Evolutionary conservation across 331 rosid genomes (phyloP), one percentile per base, ranked within the genome.

Genomic region (Rhamnella rubrinervis): DNA sequence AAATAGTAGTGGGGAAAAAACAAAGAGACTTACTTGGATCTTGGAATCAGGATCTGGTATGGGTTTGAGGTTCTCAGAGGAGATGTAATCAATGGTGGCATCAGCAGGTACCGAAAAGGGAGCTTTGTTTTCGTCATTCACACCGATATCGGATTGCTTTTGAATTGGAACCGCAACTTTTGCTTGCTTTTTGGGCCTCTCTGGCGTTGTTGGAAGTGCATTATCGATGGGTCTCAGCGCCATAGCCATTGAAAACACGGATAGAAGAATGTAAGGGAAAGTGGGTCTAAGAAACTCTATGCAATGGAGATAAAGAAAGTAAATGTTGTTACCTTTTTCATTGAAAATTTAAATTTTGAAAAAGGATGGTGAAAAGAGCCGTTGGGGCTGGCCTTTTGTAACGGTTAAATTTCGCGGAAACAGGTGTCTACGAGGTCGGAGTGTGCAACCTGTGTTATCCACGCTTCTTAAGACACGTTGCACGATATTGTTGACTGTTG

Each of bases 141-240:
- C 28, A 16, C 64, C 55, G 53, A 59, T 70, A 46, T 72, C 86
- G 18, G 76, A 44, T 61, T 75, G 90, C 6, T 88, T 90, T 35
- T 35, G 80, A 59, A 77, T 55, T 1, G 89, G 71, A 71, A 65
- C 69, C 71, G 79, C 71, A 41, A 84, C 79, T 60, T 87, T 90
- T 39, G 90, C 80, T 74, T 78, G 96, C 76, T 93, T 93, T 63
- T 72, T 93, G 73, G 92, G 95, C 71, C 96, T 76, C 37, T 91
- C 88, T 12, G 85, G 82, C 13, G 89, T 70, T 28, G 59, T 72
- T 20, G 97, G 96, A 47, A 90, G 96, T 44, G 89, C 96, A 63
- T 93, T 93, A 19, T 83, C 95, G 6, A 93, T 93, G 78, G 96
- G 95, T 76, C 98, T 84, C 49, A 93, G 83, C 18, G 98, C 89